Evolutionary conservation across 768 basidiomycete species (phyloP), one percentile per base, ranked within the genome.

Genomic region (Hortiboletus flavorubellus): DNA sequence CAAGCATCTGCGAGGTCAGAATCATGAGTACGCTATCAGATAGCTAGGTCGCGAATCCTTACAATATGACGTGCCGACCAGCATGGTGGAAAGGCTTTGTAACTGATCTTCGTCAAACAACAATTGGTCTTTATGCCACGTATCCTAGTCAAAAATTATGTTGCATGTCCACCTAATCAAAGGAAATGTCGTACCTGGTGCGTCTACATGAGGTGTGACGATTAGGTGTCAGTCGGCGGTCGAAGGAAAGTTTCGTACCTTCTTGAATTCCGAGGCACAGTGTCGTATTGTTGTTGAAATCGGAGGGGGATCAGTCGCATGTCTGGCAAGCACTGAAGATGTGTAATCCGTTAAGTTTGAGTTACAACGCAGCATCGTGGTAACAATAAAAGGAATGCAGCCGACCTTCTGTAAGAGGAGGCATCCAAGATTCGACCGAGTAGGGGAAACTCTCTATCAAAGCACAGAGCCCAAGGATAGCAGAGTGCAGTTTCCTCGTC

Each of bases 401-500:
- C 75, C 39, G 62, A 88, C 89, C 81, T 76, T 91, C 89, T 35
- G 88, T 89, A 49, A 91, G 76, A 18, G 87, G 75, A 31, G 89
- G 89, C 82, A 96, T 86, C 89, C 94, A 98, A 59, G 86, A 84
- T 65, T 96, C 96, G 14, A 98, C 88, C 2, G 93, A 94, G 72
- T 97, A 97, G 0, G 96, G 96, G 68, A 90, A 96, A 54, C 93
- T 95, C 63, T 95, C 91, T 34, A 98, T 84, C 33, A 98, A 76
- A 6, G 96, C 92, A 60, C 91, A 92, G 42, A 95, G 85, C n/a
- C 96, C 96, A 46, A 98, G 78, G 54, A 98, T 89, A 2, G 93
- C 93, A 31, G 91, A 91, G 68, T 97, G 93, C 53, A 95, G 77
- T 46, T 80, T 78, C 44, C 85, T 82, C 60, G 94, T 68, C 12